A percentile compares a stretch with the other conserved stretches of the same genome.
Conservation (phyloP, 768 basidiomycete species). For the Tephrocybe sp. region DNA sequence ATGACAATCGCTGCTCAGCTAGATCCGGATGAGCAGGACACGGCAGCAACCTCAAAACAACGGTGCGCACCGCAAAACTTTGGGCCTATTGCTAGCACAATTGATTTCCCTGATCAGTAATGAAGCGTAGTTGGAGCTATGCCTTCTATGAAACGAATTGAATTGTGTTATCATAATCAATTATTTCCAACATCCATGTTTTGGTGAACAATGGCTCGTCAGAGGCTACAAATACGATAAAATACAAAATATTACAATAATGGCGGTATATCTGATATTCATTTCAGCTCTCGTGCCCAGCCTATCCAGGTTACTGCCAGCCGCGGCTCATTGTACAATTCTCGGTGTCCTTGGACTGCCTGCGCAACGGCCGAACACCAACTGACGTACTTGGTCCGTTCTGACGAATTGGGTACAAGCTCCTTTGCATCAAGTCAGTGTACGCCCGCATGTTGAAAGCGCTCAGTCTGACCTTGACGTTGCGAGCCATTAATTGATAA, state of each 20-base stretch:
- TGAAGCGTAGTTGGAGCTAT: no score
- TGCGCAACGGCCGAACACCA: slow-evolving; percentile 34
- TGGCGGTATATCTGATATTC: neutral
- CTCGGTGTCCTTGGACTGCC: slow-evolving; percentile 25
- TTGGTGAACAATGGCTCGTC: no score
- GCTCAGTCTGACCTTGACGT: slow-evolving; percentile 41
- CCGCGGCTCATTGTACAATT: slow-evolving; percentile 26
- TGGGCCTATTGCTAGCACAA: no score
- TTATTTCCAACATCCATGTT: no score
- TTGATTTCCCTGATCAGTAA: no score
- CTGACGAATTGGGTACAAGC: slow-evolving; percentile 8
- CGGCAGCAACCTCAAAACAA: neutral
- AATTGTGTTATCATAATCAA: no score
- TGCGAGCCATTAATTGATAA: slow-evolving; percentile 51
- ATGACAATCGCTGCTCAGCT: slow-evolving; percentile 42
- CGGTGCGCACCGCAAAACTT: neutral
- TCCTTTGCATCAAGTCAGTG: slow-evolving; percentile 17
- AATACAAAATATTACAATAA: no score
- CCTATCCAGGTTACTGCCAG: slow-evolving; percentile 27
- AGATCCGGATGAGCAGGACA: slow-evolving; percentile 29
- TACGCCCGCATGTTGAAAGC: neutral
- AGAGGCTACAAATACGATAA: no score
- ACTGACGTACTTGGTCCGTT: slow-evolving; percentile 25
- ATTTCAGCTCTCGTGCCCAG: slow-evolving; percentile 25
- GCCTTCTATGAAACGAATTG: no score